Evolutionary conservation across 2,329 filamentous ascomycete species (phyloP), one percentile per base, ranked within the genome.

Genomic region (Monosporascus sp.): DNA sequence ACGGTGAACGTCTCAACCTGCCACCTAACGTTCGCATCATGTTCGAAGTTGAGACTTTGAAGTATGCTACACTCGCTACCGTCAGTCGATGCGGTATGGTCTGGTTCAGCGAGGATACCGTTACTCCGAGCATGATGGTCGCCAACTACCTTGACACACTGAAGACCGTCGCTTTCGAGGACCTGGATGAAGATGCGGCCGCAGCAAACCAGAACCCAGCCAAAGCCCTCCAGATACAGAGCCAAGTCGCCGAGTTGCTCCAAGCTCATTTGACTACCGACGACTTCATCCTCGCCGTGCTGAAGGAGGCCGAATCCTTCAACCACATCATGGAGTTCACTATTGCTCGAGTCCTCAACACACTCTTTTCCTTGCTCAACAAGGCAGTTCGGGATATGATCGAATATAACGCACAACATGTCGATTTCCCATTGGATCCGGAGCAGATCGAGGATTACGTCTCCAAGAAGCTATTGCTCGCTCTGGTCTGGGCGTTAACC

Each of bases 81-180:
- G 94, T 99, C 66, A 95, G 89, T 85, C 91, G 94, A 74, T 99
- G 94, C 70, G 94, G 94, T 80, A 99, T 99, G 94, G 95, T 99
- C 15, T 99, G 94, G 94, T 99, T 97, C 75, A 99, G 91, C 68
- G 93, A 97, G 64, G 95, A 99, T 66, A 97, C 92, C 27, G 93
- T 99, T 41, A 93, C 90, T 35, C 83, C 93, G 1, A 82, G 82
- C 60, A 96, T 99, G 88, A 89, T 97, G 84, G 87, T 97, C 41
- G 79, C 84, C 57, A 90, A 97, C 71, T 97, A 99, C 65, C 82
- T 99, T 50, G 84, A 94, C 55, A 85, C 87, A 47, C 82, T 99
- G 39, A 86, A 87, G 61, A 88, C 84, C 3, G 85, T 90, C 52
- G 84, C 89, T 0, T 97, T 99, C 63, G 94, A 99, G 64, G 94